Evolutionary conservation across 2,329 filamentous ascomycete genomes (phyloP), one percentile per base, ranked within the genome.

Genomic region (Monilinia laxa): DNA sequence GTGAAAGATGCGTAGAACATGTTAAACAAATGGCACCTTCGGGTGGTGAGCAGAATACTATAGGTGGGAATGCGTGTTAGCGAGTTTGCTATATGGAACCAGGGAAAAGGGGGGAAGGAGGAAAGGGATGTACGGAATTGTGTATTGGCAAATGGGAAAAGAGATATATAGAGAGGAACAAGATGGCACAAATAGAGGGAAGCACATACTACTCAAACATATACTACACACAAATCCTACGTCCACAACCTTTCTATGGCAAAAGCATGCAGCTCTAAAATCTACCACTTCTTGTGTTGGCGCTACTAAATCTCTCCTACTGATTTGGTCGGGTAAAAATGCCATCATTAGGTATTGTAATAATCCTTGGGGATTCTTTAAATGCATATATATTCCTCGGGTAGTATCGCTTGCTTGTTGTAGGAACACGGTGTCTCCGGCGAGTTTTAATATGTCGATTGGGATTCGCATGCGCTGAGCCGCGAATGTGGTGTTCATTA

Each of bases 401-500:
- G 89, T 91, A 1, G 89, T 87, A 77, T 91, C 89, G 49, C 86
- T 87, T 38, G 95, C 95, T 79, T 99, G 95, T 76, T 99, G 94
- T 59, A 99, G 82, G 77, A 99, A 96, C 14, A 96, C 93, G 0
- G 94, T 92, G 72, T 92, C 87, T 28, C 92, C 92, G 53, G 90
- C 87, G 16, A 99, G 83, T 71, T 96, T 90, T 68, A 96, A 85
- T 45, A 97, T 94, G 77, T 99, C 95, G 74, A 99, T 93, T 31
- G 93, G 91, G 70, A 99, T 92, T 73, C 87, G 87, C 65, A 93
- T 85, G 70, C 94, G 89, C 75, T 96, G 91, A 68, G 94, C 95
- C 2, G 95, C 95, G 79, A 99, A 99, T 69, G 98, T 96, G 73
- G 90, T 87, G 80, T 99, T 99, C 95, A 99, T 99, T 72, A 96